Evolutionary conservation across 2,329 filamentous ascomycete species (phyloP).

Genomic region (Penicillium sp.): DNA sequence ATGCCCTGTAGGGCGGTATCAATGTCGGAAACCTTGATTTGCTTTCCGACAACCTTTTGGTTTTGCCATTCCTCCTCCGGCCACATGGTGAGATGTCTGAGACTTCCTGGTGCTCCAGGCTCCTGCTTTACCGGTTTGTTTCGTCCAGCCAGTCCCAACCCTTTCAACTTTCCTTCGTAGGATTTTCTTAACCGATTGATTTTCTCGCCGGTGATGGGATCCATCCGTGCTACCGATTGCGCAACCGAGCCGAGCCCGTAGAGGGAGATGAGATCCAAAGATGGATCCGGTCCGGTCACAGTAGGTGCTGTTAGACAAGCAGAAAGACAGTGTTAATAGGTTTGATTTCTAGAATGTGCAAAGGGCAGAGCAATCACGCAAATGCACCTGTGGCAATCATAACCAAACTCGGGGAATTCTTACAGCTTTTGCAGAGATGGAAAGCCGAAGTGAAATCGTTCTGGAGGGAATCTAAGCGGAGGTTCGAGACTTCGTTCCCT

Average conservation of each 20-base stretch:
- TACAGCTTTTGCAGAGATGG: slow-evolving; percentile 56
- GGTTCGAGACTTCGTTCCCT: slow-evolving; percentile 29
- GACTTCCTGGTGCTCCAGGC: slow-evolving; percentile 41
- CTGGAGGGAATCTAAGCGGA: slow-evolving; percentile 49
- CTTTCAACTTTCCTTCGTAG: slow-evolving; percentile 57
- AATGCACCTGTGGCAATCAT: slow-evolving; percentile 35
- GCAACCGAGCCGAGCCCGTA: slow-evolving; percentile 62
- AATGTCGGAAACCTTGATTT: slow-evolving; percentile 49
- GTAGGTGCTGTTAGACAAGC: slow-evolving; percentile 46
- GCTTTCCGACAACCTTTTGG: slow-evolving; percentile 52
- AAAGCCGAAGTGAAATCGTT: slow-evolving; percentile 52
- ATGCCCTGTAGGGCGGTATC: slow-evolving; percentile 47
- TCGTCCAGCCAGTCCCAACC: slow-evolving; percentile 50
- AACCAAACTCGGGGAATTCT: slow-evolving; percentile 49
- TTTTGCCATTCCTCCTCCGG: slow-evolving; percentile 57
- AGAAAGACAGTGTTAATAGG: slow-evolving; percentile 49
- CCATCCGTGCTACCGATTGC: slow-evolving; percentile 61
- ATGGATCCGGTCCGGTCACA: slow-evolving; percentile 59
- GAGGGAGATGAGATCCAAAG: slow-evolving; percentile 62
- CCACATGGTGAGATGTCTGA: slow-evolving; percentile 50
- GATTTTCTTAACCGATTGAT: slow-evolving; percentile 64
- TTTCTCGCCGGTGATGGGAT: slow-evolving; percentile 68
- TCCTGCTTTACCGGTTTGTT: slow-evolving; percentile 54
- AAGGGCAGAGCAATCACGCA: slow-evolving; percentile 33
- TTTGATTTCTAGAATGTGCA: slow-evolving; percentile 35